Conservation (phyloP, 768 basidiomycete genomes). For the Macrocybe gigantea region DNA sequence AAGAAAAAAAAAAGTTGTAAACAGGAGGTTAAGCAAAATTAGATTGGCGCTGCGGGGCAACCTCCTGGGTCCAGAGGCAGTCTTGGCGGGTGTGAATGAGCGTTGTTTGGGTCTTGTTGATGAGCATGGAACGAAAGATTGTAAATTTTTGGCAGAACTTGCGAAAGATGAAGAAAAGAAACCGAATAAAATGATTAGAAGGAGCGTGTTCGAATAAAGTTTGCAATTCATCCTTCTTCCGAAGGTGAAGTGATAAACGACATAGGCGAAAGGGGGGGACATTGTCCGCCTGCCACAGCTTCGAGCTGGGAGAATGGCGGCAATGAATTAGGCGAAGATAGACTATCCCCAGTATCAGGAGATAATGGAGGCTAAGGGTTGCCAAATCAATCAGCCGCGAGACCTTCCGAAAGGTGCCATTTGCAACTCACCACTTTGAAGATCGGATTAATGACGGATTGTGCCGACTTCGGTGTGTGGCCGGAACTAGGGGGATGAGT, state of each 20-base stretch:
- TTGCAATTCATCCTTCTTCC: conserved; percentile 21
- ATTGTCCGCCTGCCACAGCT: conserved; percentile 77
- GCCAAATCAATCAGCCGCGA: conserved; percentile 26
- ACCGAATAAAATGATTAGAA: background rate
- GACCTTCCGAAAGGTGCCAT: conserved; percentile 30
- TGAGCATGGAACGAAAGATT: conserved; percentile 17
- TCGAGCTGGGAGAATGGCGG: conserved; percentile 75
- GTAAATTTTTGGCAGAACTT: conserved; percentile 17
- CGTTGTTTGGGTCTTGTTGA: conserved; percentile 14
- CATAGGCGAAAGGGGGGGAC: conserved; percentile 70
- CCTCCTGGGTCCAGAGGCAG: conserved; percentile 35
- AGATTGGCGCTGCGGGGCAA: conserved; percentile 27
- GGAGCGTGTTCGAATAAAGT: background rate
- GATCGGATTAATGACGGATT: conserved; percentile 77
- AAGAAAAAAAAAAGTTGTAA: conserved; percentile 20
- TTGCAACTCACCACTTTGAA: conserved; percentile 81
- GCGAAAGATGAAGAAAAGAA: conserved; percentile 2
- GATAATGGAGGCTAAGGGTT: conserved; percentile 50
- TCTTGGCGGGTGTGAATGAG: conserved; percentile 19
- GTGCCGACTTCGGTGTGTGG: conserved; percentile 57
- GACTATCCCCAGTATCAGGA: conserved; percentile 29
- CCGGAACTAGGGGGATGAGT: conserved; percentile 60
- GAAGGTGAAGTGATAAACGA: conserved; percentile 46
- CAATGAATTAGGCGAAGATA: conserved; percentile 14
- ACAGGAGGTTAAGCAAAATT: conserved; percentile 30